Base-by-base conservation (phyloP, 257 asterid species). In the Gentiana dahurica region DNA sequence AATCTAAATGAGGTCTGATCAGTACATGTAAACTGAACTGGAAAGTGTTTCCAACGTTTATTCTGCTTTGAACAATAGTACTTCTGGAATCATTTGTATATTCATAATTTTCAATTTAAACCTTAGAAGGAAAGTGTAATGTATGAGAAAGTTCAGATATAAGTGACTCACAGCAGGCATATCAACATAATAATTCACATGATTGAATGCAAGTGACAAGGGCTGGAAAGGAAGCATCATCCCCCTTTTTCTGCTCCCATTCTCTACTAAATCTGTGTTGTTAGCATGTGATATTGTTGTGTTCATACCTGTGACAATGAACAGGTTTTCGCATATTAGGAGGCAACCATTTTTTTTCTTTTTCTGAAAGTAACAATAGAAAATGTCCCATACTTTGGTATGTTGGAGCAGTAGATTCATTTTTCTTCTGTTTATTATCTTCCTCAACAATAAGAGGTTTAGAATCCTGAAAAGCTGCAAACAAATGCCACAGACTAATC, bases 171-270 rank as follows among this genome's bases (percentile, higher is more conserved):
- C 98, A 68, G 83, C 74, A 8, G 98, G 96, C 96, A 87, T 87
- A 65, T 85, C 95, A 9, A 91, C 95, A 44, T 73, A 87, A 83
- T 91, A 91, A 75, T 87, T 81, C 68, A 91, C 83, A 61, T 81
- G 96, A 58, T 83, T 74, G 59, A 91, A 91, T 24, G 83, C 95
- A 55, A 91, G 82, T 4, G 96, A 87, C 68, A 87, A 51, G 1
- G 96, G 94, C 62, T 86, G 87, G 80, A 91, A 91, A 0, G 98
- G 98, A 55, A 91, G 92, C 74, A 87, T 88, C 98, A 91, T 91
- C 63, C 98, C 98, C 62, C 55, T 81, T 68, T 64, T 84, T 49
- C 65, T 69, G 46, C 57, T 63, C 53, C 69, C 49, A 54, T 53
- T 62, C 46, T 55, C 71, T 34, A 57, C 71, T 36, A 33, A n/a